Evolutionary conservation across 1,284 basidiomycete genomes (phyloP).

Genomic region (Pyrrhoderma lamaoense): DNA sequence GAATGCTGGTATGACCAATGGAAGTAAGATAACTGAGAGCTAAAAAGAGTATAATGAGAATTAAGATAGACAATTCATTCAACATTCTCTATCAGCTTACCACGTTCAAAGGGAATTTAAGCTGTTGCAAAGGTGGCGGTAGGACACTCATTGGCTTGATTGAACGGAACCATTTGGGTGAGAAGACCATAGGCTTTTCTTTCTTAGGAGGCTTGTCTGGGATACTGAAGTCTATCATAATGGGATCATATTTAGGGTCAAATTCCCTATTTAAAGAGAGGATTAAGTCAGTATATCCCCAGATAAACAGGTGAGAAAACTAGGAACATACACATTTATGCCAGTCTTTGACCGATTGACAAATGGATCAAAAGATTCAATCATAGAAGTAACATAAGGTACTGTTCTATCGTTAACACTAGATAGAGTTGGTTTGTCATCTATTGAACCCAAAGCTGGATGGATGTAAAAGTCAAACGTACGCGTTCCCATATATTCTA

Average conservation of each 20-base stretch:
- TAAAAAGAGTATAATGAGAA: constrained; percentile 23
- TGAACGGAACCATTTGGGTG: constrained; percentile 17
- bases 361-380: constrained; percentile 67
- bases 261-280: constrained; percentile 19
- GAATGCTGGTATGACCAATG: constrained; percentile 31
- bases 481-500: constrained; percentile 83
- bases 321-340: constrained; percentile 48
- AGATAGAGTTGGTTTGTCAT: too few species aligned
- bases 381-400: constrained; percentile 72
- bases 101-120: constrained; percentile 32
- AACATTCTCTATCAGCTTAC: constrained; percentile 32
- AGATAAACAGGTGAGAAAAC: neutral
- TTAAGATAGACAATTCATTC: constrained; percentile 25
- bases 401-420: constrained; percentile 75
- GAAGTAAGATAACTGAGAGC: constrained; percentile 21
- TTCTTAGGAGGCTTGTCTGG: constrained; percentile 16
- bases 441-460: neutral
- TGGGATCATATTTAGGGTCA: constrained; percentile 23
- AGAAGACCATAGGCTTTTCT: constrained; percentile 15
- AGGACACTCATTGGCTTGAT: constrained; percentile 18
- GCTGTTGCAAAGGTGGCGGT: constrained; percentile 28
- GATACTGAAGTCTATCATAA: constrained; percentile 19
- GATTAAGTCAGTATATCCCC: neutral
- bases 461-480: constrained; percentile 24
- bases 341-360: constrained; percentile 48